These are phyloP conservation scores for Craterostigma plantagineum DNA, from an alignment of 257 asterid species.

Conservation along the genomic window DNA sequence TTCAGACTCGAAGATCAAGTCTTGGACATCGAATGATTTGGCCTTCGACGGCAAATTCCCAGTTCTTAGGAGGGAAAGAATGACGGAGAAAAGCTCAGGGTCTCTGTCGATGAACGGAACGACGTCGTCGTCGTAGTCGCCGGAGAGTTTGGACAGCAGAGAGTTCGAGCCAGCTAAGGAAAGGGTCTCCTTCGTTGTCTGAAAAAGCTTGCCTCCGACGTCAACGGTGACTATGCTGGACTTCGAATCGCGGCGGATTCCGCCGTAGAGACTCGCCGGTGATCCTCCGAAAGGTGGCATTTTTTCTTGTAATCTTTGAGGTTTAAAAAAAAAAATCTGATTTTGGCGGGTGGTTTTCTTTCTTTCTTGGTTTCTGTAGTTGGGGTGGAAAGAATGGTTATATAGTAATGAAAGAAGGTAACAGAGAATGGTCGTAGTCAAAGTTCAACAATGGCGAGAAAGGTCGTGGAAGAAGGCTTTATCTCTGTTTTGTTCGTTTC, in stretches of 20 bases:
- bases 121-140: conserved; percentile 6
- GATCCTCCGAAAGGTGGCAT: conserved; percentile 62
- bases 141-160: conserved; percentile 33
- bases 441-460: too few relatives aligned
- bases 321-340: too few relatives aligned
- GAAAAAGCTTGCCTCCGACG: conserved; percentile 88
- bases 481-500: too few relatives aligned
- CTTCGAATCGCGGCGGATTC: conserved; percentile 17
- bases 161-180: conserved; percentile 59
- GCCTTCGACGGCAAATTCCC: conserved; percentile 86
- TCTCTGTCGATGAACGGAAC: conserved; percentile 77
- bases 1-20: conserved; percentile 60
- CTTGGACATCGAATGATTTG: conserved; percentile 51
- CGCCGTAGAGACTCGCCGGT: conserved; percentile 11
- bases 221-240: conserved; percentile 56
- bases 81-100: conserved; percentile 62
- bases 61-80: conserved; percentile 76
- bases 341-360: too few relatives aligned
- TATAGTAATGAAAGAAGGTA: too few relatives aligned
- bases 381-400: too few relatives aligned
- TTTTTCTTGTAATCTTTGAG: conserved; percentile 5
- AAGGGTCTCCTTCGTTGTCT: conserved; percentile 77
- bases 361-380: too few relatives aligned
- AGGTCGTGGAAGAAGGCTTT: too few relatives aligned
- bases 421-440: too few relatives aligned